Conservation (phyloP, 164 flowering plant genomes). For the Tinospora cordifolia region DNA sequence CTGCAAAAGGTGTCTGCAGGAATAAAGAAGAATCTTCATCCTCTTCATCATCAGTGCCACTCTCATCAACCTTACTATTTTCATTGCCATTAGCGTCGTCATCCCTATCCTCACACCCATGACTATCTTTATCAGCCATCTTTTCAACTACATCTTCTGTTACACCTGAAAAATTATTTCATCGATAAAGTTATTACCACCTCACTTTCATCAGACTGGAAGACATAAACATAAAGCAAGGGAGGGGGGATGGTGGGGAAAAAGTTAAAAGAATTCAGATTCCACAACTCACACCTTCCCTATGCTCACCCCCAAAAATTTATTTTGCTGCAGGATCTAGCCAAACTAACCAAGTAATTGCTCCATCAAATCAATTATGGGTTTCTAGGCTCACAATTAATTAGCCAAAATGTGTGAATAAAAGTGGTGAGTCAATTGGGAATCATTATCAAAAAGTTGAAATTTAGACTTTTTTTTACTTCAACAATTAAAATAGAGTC, state of each 20-base stretch:
- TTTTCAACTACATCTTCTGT: slow-evolving; percentile 9
- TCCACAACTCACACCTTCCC: no score
- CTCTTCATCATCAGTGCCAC: slow-evolving; percentile 17
- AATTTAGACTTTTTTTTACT: no score
- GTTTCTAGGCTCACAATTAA: no score
- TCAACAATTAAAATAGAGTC: no score
- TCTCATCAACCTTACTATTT: slow-evolving; percentile 16
- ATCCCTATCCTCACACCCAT: slow-evolving; percentile 9
- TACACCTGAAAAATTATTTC: slow-evolving; percentile 5
- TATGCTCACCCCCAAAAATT: no score
- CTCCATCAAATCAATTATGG: no score
- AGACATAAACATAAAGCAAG: background rate
- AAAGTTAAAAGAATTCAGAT: no score
- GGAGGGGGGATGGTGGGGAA: background rate
- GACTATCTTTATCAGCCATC: slow-evolving; percentile 5
- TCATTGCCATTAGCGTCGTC: slow-evolving; percentile 9
- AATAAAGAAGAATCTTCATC: slow-evolving; percentile 20
- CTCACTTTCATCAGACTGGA: background rate
- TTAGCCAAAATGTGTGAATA: no score
- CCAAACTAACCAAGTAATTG: no score
- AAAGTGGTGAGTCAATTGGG: no score
- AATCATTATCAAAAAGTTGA: no score
- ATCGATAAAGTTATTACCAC: background rate
- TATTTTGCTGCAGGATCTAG: no score
- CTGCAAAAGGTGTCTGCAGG: slow-evolving; percentile 18